Base-by-base conservation (phyloP, 331 rosid species). In the Cucumis variabilis region DNA sequence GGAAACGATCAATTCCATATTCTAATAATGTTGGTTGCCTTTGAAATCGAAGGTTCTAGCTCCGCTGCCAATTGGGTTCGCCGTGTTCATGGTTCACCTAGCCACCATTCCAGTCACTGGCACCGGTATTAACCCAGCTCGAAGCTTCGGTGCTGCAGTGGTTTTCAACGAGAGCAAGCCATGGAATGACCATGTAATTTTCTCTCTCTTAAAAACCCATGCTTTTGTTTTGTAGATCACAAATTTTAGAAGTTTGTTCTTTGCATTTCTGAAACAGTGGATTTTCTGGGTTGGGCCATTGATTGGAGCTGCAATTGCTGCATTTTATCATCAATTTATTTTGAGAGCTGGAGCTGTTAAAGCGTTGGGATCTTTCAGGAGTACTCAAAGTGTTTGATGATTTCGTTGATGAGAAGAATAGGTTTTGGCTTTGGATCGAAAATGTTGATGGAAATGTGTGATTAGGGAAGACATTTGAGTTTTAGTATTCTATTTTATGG, bases 81-180 rank as follows among this genome's bases (percentile, higher is more conserved):
- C 99, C 0, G 99, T 96, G 83, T 96, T 96, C 86, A 73, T 94
- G 88, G 98, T 95, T 87, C 98, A 96, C 87, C 90, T 96, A 4
- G 99, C 99, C 48, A 96, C 98, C 44, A 95, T 96, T 75, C 99
- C 99, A 16, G 87, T 96, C 89, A 96, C 99, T 25, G 98, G 99
- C 87, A 94, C 99, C 2, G 98, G 98, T 4, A 96, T 96, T 62
- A 96, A 96, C 92, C 99, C 99, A 0, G 99, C 99, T 19, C 89
- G 99, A 80, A 96, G 99, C 88, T 71, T 96, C 0, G 99, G 99
- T 0, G 93, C 98, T 72, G 99, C 98, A 7, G 98, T 92, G 27
- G 92, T 96, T 0, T 92, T 74, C 90, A 89, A 89, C 89, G 15
- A 90, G 3, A 50, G 88, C 20, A 91, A 91, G 73, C 92, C 96